Base-by-base conservation (phyloP, 23 red algal species). In the Pyropia yezoensis region DNA sequence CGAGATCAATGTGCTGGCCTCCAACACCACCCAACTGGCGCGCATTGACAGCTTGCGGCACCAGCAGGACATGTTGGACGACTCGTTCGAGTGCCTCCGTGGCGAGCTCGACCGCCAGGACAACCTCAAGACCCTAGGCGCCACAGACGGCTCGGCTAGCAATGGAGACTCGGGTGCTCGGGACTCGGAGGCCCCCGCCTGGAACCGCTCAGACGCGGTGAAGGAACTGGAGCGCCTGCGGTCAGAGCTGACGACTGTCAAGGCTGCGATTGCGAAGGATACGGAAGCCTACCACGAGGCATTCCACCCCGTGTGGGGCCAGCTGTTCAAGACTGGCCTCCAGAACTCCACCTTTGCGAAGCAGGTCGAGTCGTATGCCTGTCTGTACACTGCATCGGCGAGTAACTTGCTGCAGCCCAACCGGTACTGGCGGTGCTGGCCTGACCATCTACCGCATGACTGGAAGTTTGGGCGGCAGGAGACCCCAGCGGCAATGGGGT, bases 341-440 rank as follows among this genome's bases (percentile, higher is more conserved):
- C 94, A 98, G 67, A 98, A 98, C 59, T 90, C 84, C 47, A 59
- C 83, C 21, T 98, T 98, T 76, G 94, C 94, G 17, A 77, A 91
- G 68, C 94, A 98, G 71, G 94, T 98, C 45, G 94, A 98, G 72
- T 62, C 82, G 55, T 98, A 98, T 65, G 94, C 94, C 17, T 98
- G 94, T 70, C 60, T 98, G 83, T 98, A 98, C 59, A 88, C 94
- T 12, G 75, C 77, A 17, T 34, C 59, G n/a, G 94, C 87, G 18
- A 98, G 74, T 23, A 98, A 98, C 65, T 70, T 98, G 39, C 39
- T 47, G 39, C 39, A 47, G 39, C 39, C 39, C 39, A 47, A 47
- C 11, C 39, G 39, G 39, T 47, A 47, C 39, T 47, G 39, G 39
- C 39, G 39, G 39, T 47, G 39, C 39, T 47, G 39, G 39, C 39